Base-by-base conservation (phyloP, 192 early-diverging fungal genomes). In the Coemansia sp. region DNA sequence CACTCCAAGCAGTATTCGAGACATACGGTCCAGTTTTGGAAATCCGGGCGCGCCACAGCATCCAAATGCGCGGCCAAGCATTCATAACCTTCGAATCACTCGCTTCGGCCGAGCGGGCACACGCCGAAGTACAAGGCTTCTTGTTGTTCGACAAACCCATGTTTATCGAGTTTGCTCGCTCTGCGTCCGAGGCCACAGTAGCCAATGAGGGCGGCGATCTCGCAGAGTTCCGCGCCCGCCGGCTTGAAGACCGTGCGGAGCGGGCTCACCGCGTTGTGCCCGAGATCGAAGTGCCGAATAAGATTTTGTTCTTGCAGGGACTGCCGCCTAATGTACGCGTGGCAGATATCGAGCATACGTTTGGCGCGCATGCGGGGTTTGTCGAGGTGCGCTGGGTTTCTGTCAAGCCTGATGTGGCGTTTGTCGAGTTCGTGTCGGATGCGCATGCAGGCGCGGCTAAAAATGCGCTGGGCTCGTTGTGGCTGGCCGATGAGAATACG, bases 401-500 rank as follows among this genome's bases (percentile, higher is more conserved):
- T 6, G 89, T 91, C 66, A 94, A 93, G 69, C 89, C 86, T 64
- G 93, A 91, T 29, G 93, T 98, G 73, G 94, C 95, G 0, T 99
- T 99, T 83, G 94, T 98, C 47, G 95, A 98, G 77, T 99, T 93
- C 73, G 92, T 90, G 26, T 84, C 84, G n/a, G 97, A 96, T 32
- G 63, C 82, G 13, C 90, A 93, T 62, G 85, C 93, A 2, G 87
- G 85, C n/a, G 70, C 83, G 29, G 95, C 93, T 56, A 93, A 93
- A 69, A 81, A 82, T 29, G 82, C 87, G 35, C 20, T 64, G 29
- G 50, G 56, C n/a, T 53, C 59, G 13, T 54, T 61, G 59, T 61
- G 68, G 73, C 16, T 45, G 4, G 20, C 49, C 22, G 49, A 62
- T 37, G 52, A 63, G 13, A 61, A 53, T 57, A 16, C 13, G 50